These are phyloP conservation scores for Melampsora americana DNA, from an alignment of 1,284 basidiomycete genomes.

Conservation along the genomic window DNA sequence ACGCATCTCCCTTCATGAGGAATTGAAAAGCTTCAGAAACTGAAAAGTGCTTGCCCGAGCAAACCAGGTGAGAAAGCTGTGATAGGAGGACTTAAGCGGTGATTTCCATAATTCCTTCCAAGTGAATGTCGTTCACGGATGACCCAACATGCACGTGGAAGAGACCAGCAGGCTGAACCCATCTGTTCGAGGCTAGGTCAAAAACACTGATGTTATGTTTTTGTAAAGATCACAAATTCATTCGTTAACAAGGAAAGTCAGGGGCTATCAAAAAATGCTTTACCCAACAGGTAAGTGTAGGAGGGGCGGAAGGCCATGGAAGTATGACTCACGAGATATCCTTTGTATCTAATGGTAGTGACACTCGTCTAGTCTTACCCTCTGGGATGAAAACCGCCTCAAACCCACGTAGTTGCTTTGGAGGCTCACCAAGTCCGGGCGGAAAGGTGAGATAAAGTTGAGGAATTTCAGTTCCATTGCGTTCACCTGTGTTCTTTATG, in stretches of 20 bases:
- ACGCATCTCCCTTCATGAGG: too few relatives aligned
- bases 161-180: not conserved
- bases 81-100: too few relatives aligned
- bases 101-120: not conserved
- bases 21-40: too few relatives aligned
- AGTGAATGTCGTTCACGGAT: not conserved
- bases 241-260: not conserved
- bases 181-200: not conserved
- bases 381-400: conserved; percentile 46
- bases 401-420: conserved; percentile 49
- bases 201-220: not conserved
- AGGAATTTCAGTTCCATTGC: conserved; percentile 28
- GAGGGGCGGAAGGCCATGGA: not conserved
- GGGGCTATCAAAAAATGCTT: not conserved
- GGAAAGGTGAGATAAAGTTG: conserved; percentile 42
- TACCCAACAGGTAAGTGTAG: not conserved
- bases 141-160: conserved; percentile 1
- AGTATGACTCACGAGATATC: conserved; percentile 44
- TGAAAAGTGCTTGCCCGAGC: too few relatives aligned
- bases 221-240: too few relatives aligned
- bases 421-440: conserved; percentile 40
- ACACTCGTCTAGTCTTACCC: conserved; percentile 47
- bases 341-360: conserved; percentile 46
- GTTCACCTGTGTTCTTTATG: conserved; percentile 14
- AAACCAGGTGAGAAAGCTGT: too few relatives aligned